Evolutionary conservation across 2,329 filamentous ascomycete genomes (phyloP).

Genomic region (Beauveria scarabaeidicola): DNA sequence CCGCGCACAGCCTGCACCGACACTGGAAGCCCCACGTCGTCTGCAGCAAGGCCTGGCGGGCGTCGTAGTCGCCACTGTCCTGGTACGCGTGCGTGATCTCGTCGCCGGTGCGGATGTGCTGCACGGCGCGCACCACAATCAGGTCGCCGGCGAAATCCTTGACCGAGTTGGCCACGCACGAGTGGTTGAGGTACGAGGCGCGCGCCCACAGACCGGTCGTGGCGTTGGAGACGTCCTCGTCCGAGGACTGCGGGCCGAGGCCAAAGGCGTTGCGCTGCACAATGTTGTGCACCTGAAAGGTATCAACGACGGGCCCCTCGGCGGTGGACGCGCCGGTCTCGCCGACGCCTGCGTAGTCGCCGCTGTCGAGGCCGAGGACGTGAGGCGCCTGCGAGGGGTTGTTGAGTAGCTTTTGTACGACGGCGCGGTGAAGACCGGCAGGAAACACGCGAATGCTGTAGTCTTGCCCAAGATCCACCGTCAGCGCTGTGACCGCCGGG

Average conservation of each 20-base stretch:
- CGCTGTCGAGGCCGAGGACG: conserved; percentile 18
- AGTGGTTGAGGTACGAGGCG: conserved; percentile 35
- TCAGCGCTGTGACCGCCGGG: conserved; percentile 22
- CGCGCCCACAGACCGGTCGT: conserved; percentile 31
- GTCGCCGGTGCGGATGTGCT: conserved; percentile 24
- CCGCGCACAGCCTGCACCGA: conserved; percentile 25
- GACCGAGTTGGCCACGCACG: conserved; percentile 27
- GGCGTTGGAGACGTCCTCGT: conserved; percentile 22
- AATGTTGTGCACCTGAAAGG: conserved; percentile 26
- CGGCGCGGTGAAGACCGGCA: conserved; percentile 21
- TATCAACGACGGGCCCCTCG: conserved; percentile 19
- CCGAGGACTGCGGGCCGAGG: conserved; percentile 18
- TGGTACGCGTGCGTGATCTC: conserved; percentile 27
- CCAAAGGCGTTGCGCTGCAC: conserved; percentile 27
- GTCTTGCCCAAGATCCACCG: conserved; percentile 24
- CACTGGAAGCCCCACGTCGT: conserved; percentile 31
- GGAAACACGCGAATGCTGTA: conserved; percentile 22
- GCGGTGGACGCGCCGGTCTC: conserved; percentile 17
- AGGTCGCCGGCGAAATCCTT: conserved; percentile 32
- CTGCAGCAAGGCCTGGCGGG: conserved; percentile 15
- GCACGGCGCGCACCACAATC: conserved; percentile 28
- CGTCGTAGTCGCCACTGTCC: conserved; percentile 19
- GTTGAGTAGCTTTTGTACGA: conserved; percentile 19
- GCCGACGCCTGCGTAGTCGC: conserved; percentile 21
- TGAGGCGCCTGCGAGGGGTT: conserved; percentile 19